Conservation (phyloP, 2,329 filamentous ascomycete species). For the Lachnellula cervina region DNA sequence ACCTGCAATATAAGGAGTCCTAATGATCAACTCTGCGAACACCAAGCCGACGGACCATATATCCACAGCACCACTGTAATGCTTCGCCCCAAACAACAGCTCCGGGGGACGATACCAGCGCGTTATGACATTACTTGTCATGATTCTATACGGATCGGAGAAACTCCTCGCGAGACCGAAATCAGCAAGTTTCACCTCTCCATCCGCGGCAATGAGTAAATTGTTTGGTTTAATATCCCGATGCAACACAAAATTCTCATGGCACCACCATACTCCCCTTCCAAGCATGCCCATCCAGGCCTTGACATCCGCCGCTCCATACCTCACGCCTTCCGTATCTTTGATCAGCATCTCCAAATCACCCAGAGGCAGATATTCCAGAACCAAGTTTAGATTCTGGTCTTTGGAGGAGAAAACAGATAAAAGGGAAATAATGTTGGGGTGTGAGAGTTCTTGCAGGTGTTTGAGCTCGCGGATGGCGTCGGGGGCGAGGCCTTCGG, state of each 20-base stretch:
- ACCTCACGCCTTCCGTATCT: slow-evolving; percentile 71
- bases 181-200: slow-evolving; percentile 93
- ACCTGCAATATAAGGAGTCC: slow-evolving; percentile 77
- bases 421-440: slow-evolving; percentile 90
- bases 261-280: slow-evolving; percentile 91
- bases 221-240: slow-evolving; percentile 99
- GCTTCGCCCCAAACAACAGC: slow-evolving; percentile 81
- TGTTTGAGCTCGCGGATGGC: slow-evolving; percentile 94
- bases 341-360: slow-evolving; percentile 94
- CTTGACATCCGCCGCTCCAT: slow-evolving; percentile 88
- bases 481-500: slow-evolving; percentile 89
- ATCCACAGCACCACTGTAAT: slow-evolving; percentile 88
- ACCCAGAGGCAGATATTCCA: slow-evolving; percentile 89
- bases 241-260: slow-evolving; percentile 89
- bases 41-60: slow-evolving; percentile 92
- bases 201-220: slow-evolving; percentile 85
- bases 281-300: slow-evolving; percentile 98
- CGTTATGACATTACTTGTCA: slow-evolving; percentile 95
- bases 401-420: slow-evolving; percentile 94
- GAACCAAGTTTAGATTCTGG: slow-evolving; percentile 91
- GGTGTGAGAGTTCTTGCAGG: slow-evolving; percentile 87
- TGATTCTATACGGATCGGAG: slow-evolving; percentile 78
- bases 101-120: slow-evolving; percentile 96
- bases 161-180: slow-evolving; percentile 91
- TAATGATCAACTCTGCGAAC: slow-evolving; percentile 83